These are phyloP conservation scores for Triticum dicoccoides DNA, from an alignment of 176 grass and related monocot species.

Conservation along the genomic window DNA sequence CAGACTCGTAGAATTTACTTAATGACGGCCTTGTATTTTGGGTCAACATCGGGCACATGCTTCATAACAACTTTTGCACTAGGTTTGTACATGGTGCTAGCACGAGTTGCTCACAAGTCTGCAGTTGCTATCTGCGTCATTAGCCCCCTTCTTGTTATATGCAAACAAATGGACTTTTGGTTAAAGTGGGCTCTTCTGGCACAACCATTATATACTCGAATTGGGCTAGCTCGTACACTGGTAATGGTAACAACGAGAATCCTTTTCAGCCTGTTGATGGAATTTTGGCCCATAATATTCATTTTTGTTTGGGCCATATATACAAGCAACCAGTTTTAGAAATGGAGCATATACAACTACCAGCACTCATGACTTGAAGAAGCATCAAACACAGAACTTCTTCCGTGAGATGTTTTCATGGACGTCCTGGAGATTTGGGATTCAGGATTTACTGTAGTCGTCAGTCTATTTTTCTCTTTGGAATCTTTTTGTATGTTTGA, in stretches of 20 bases:
- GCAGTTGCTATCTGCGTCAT: neutral
- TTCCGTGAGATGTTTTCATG: neutral
- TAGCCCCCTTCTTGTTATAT: neutral
- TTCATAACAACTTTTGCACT: neutral
- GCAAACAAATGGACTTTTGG: neutral
- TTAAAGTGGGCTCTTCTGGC: neutral
- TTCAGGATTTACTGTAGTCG: neutral
- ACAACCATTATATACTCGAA: neutral
- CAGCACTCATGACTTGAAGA: neutral
- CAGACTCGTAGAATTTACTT: neutral
- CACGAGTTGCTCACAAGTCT: neutral
- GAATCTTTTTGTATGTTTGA: neutral
- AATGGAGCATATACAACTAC: neutral
- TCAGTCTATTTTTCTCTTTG: neutral
- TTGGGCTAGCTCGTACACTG: neutral
- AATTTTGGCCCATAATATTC: conserved; percentile 7
- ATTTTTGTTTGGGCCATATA: conserved; percentile 5
- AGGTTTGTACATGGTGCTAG: conserved; percentile 8
- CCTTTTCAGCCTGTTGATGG: neutral
- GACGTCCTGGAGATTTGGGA: neutral
- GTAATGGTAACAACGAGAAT: neutral
- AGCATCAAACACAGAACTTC: neutral
- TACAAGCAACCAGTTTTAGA: neutral
- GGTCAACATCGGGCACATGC: neutral
- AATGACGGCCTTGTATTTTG: neutral